Conservation (phyloP, 108 stramenopile genomes). For the Chaetoceros muelleri region DNA sequence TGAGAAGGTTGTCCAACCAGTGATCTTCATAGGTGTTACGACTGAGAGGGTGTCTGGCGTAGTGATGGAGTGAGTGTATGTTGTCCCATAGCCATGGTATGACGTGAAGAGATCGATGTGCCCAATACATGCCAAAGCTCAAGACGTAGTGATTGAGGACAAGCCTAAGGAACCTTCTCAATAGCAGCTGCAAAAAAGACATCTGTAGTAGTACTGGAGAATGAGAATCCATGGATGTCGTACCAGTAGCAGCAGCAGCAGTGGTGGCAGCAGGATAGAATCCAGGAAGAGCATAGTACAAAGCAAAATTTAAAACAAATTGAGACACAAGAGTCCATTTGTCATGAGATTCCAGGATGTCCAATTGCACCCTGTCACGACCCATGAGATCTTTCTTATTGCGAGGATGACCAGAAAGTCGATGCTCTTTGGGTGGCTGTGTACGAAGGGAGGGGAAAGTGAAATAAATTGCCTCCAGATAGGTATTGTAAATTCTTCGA, state of each 20-base stretch:
- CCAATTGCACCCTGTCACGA: slow-evolving; percentile 4
- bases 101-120: slow-evolving; percentile 12
- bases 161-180: neutral
- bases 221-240: neutral
- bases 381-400: slow-evolving; percentile 4
- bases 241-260: neutral
- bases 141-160: slow-evolving; percentile 8
- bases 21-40: slow-evolving; percentile 19
- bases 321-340: slow-evolving; percentile 4
- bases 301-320: slow-evolving; percentile 2
- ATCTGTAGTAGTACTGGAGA: too few relatives aligned
- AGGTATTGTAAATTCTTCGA: slow-evolving; percentile 7
- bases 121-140: slow-evolving; percentile 21
- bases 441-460: slow-evolving; percentile 4
- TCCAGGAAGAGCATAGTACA: slow-evolving; percentile 5
- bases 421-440: slow-evolving; percentile 9
- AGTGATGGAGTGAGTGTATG: slow-evolving; percentile 12
- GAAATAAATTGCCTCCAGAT: slow-evolving; percentile 13
- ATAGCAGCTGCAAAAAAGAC: too few relatives aligned
- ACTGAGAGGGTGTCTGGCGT: slow-evolving; percentile 11
- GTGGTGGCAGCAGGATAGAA: slow-evolving; percentile 1
- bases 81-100: slow-evolving; percentile 12
- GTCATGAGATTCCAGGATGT: slow-evolving; percentile 9
- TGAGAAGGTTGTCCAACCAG: slow-evolving; percentile 17
- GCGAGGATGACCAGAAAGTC: neutral